Evolutionary conservation across 169 alveolate genomes (phyloP).

Genomic region (Ichthyophthirius multifiliis): DNA sequence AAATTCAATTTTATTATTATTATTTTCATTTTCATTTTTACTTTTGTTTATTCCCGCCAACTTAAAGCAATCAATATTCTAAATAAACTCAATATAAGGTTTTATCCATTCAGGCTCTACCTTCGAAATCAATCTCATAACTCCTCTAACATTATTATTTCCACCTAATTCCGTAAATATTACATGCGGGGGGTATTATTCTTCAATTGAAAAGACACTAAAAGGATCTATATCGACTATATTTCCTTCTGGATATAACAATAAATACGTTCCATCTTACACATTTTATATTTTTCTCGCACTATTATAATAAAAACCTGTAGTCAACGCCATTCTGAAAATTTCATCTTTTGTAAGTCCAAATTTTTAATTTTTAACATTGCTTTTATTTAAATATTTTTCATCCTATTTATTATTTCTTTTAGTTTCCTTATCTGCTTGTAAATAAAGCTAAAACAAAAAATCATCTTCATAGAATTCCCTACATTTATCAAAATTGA

Average conservation of each 20-base stretch:
- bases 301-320: slow-evolving; percentile 67
- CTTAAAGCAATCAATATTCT: not conserved
- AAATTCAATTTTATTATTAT: not conserved
- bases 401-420: not conserved
- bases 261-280: slow-evolving; percentile 70
- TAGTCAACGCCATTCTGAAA: slow-evolving; percentile 42
- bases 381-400: slow-evolving; percentile 29
- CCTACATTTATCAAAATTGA: slow-evolving; percentile 5
- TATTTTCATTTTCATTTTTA: not conserved
- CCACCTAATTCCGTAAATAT: slow-evolving; percentile 73
- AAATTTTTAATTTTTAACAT: slow-evolving; percentile 38
- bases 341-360: slow-evolving; percentile 25
- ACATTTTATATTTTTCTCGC: slow-evolving; percentile 55
- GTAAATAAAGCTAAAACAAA: slow-evolving; percentile 41
- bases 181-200: slow-evolving; percentile 66
- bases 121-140: not conserved
- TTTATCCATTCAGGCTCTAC: not conserved
- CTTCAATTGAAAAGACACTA: slow-evolving; percentile 34
- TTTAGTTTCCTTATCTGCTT: slow-evolving; percentile 27
- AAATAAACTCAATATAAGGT: not conserved
- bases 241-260: slow-evolving; percentile 58
- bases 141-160: slow-evolving; percentile 19
- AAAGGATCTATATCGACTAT: slow-evolving; percentile 63
- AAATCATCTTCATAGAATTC: slow-evolving; percentile 56
- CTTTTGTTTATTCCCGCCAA: not conserved